These are phyloP conservation scores for Mimosa bimucronata DNA, from an alignment of 306 rosid species.

Conservation along the genomic window DNA sequence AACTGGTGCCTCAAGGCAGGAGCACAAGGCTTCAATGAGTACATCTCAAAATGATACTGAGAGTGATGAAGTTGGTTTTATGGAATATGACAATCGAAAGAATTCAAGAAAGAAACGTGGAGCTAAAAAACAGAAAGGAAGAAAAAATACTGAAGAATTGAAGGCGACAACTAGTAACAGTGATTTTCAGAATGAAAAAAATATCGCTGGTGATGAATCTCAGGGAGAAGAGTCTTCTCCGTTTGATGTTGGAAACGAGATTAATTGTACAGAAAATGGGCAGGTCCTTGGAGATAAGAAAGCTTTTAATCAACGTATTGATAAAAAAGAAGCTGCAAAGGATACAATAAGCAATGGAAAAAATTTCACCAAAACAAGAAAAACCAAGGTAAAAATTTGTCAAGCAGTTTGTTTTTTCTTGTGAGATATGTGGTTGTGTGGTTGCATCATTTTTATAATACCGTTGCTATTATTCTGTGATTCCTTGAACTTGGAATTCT, in stretches of 20 bases:
- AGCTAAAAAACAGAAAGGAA: slow-evolving; percentile 65
- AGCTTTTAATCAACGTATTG: slow-evolving; percentile 46
- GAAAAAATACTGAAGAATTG: slow-evolving; percentile 49
- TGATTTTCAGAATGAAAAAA: slow-evolving; percentile 34
- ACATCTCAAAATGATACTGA: slow-evolving; percentile 49
- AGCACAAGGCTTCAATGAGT: slow-evolving; percentile 35
- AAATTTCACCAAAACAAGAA: slow-evolving; percentile 67
- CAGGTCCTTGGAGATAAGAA: slow-evolving; percentile 47
- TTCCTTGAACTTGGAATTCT: slow-evolving; percentile 26
- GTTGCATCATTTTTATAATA: slow-evolving; percentile 20
- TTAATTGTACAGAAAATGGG: slow-evolving; percentile 45
- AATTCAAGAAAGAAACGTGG: slow-evolving; percentile 55
- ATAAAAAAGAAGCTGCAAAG: slow-evolving; percentile 56
- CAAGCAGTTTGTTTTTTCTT: slow-evolving; percentile 9
- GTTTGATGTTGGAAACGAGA: slow-evolving; percentile 36
- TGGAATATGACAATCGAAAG: slow-evolving; percentile 62
- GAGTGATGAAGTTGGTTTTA: slow-evolving; percentile 40
- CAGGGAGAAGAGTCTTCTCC: slow-evolving; percentile 48
- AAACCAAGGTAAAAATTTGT: slow-evolving; percentile 67
- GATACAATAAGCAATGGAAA: slow-evolving; percentile 54
- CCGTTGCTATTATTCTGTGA: slow-evolving; percentile 7
- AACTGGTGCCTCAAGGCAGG: slow-evolving; percentile 38
- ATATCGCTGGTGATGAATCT: slow-evolving; percentile 41
- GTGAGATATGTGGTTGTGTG: slow-evolving; percentile 1
- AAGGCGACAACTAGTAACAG: slow-evolving; percentile 32